Percentiles rank a stretch among this genome's conserved stretches.
Conservation (phyloP, 805 yeast genomes). For the Hanseniaspora singularis region DNA sequence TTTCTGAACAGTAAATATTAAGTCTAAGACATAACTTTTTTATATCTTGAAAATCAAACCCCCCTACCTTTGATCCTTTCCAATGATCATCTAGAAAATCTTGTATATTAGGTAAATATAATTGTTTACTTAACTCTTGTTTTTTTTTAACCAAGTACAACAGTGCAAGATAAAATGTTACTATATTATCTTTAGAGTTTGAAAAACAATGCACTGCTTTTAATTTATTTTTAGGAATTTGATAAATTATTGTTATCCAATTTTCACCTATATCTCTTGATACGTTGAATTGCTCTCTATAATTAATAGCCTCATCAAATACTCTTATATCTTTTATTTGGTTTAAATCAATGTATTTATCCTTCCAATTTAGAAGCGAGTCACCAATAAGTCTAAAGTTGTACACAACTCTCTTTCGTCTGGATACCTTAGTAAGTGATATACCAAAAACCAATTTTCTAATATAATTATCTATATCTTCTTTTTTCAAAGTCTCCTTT, state of each 20-base stretch:
- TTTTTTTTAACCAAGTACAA: slow-evolving; percentile 45
- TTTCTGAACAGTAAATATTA: slow-evolving; percentile 59
- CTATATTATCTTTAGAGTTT: slow-evolving; percentile 37
- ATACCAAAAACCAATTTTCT: slow-evolving; percentile 19
- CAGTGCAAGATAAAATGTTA: slow-evolving; percentile 44
- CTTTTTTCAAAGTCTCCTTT: too few species aligned
- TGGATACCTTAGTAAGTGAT: slow-evolving; percentile 23
- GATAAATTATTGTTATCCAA: slow-evolving; percentile 78
- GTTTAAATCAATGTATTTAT: slow-evolving; percentile 25
- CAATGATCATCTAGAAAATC: slow-evolving; percentile 55
- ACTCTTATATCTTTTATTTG: slow-evolving; percentile 30
- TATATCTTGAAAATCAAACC: slow-evolving; percentile 54
- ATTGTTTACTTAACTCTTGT: slow-evolving; percentile 48
- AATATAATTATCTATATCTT: background rate
- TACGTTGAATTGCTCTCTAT: slow-evolving; percentile 72
- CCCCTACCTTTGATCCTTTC: slow-evolving; percentile 31
- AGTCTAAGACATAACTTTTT: slow-evolving; percentile 50
- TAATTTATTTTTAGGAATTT: slow-evolving; percentile 46
- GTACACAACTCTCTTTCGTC: slow-evolving; percentile 24
- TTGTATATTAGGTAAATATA: slow-evolving; percentile 48
- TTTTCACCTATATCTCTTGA: slow-evolving; percentile 48
- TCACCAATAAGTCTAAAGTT: slow-evolving; percentile 21
- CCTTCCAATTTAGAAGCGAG: slow-evolving; percentile 25
- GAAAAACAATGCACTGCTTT: slow-evolving; percentile 76
- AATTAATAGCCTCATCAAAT: slow-evolving; percentile 66